Evolutionary conservation across 2,329 filamentous ascomycete species (phyloP), one percentile per base, ranked within the genome.

Genomic region (Colletotrichum sp.): DNA sequence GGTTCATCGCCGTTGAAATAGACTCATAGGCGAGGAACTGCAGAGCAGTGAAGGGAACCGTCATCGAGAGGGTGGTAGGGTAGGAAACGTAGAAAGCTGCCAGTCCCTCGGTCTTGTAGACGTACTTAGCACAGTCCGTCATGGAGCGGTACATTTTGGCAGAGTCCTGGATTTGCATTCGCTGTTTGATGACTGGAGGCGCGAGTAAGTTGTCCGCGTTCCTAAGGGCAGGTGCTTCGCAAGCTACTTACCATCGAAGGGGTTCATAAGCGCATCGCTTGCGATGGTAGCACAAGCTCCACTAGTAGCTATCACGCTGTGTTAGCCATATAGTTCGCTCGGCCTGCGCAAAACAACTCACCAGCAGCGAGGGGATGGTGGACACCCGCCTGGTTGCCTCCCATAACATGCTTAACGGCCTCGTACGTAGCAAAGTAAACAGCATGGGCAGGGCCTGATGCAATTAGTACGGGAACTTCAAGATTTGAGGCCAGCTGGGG

Each of bases 391-490:
- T 94, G 92, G 83, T 99, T 99, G 64, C 96, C 97, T 74, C 97
- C 97, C 89, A 98, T 97, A 60, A 96, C 87, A 82, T 99, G 96
- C 89, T 99, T 99, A 77, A 99, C 96, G 75, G 95, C 93, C 88
- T 99, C 97, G 85, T 99, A 99, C 55, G 97, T 99, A 71, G 96
- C 96, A 86, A 99, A 99, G 85, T 99, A 99, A 74, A 99, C 96
- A 60, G 97, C 97, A 83, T 99, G 97, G 77, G 97, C 97, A 80
- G 97, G 97, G 79, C 96, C 96, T 98, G 81, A 28, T 24, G n/a
- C 63, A 61, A 43, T 75, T 43, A 72, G 39, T 28, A 61, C n/a
- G 18, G 24, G 16, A 34, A 24, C 34, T 36, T 30, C 13, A 14
- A n/a, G 14, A 43, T 59, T 28, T 13, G 14, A 26, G 13, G 9